These are phyloP conservation scores for Neoboletus brunneissimus DNA, from an alignment of 768 basidiomycete species.

Conservation along the genomic window DNA sequence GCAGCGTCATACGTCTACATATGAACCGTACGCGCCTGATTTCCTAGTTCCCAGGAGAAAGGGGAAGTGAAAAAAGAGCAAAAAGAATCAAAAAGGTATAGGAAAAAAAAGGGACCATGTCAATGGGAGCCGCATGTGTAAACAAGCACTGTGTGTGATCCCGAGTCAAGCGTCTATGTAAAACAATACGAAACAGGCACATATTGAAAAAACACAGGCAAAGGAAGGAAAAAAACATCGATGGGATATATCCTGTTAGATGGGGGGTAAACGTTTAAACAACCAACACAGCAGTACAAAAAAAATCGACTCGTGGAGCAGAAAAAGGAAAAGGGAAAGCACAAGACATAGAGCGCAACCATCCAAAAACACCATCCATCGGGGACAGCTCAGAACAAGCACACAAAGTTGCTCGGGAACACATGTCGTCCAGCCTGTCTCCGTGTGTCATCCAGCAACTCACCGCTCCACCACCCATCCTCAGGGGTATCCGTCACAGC, in stretches of 20 bases:
- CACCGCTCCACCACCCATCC: constrained; percentile 98
- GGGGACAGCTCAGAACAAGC: no score
- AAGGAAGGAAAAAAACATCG: not conserved
- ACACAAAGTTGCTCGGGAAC: constrained; percentile 89
- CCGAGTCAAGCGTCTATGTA: not conserved
- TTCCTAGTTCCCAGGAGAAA: no score
- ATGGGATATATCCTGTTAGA: constrained; percentile 10
- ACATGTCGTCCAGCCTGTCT: constrained; percentile 70
- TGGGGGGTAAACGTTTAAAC: constrained; percentile 1
- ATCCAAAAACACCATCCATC: not conserved
- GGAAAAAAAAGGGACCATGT: no score
- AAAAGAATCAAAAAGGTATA: no score
- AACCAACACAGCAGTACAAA: not conserved
- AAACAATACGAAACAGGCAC: not conserved
- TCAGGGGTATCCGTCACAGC: constrained; percentile 92
- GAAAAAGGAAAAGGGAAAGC: not conserved
- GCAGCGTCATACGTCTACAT: no score
- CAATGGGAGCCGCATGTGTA: no score
- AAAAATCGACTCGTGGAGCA: not conserved
- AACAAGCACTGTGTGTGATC: not conserved
- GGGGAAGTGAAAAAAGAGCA: no score
- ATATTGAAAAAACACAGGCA: not conserved
- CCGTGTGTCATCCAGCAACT: constrained; percentile 72
- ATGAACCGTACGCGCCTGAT: no score
- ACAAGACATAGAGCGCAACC: not conserved